Evolutionary conservation across 2,329 filamentous ascomycete species (phyloP).

Genomic region (Hypoxylon sp.): DNA sequence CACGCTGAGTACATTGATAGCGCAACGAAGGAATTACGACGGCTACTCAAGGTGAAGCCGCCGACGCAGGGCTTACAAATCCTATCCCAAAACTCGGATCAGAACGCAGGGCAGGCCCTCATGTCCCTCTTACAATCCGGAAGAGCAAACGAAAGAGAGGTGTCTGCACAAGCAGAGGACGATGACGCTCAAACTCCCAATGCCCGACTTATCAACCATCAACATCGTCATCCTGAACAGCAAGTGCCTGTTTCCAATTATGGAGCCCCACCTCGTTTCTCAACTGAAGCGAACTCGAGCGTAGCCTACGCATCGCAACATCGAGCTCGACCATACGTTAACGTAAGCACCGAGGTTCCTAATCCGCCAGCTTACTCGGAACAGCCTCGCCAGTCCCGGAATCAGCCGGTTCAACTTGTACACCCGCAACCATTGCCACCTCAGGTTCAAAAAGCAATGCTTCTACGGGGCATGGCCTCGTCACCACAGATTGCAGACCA

Average conservation of each 20-base stretch:
- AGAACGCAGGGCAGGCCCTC: constrained; percentile 64
- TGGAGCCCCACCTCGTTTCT: constrained; percentile 63
- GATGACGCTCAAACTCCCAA: constrained; percentile 57
- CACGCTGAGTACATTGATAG: constrained; percentile 45
- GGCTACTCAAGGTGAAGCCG: constrained; percentile 67
- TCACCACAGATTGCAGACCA: constrained; percentile 53
- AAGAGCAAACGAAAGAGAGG: constrained; percentile 47
- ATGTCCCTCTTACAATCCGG: constrained; percentile 65
- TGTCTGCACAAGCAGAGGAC: constrained; percentile 32
- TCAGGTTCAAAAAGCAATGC: constrained; percentile 66
- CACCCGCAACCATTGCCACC: constrained; percentile 67
- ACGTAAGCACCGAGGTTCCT: constrained; percentile 43
- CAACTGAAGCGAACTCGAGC: constrained; percentile 54
- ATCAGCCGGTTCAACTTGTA: constrained; percentile 52
- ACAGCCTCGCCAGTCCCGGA: constrained; percentile 49
- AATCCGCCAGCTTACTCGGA: constrained; percentile 36
- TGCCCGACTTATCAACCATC: constrained; percentile 69
- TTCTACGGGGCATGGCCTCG: constrained; percentile 57
- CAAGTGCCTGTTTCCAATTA: constrained; percentile 61
- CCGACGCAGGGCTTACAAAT: constrained; percentile 63
- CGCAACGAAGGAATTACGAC: constrained; percentile 61
- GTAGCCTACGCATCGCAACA: constrained; percentile 41
- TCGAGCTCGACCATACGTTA: constrained; percentile 47
- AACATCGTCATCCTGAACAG: constrained; percentile 66
- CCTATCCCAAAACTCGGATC: constrained; percentile 35